phyloP scores from a whole-genome alignment of 2,329 filamentous ascomycete species.

The Xylariomycetidae sp. region DNA sequence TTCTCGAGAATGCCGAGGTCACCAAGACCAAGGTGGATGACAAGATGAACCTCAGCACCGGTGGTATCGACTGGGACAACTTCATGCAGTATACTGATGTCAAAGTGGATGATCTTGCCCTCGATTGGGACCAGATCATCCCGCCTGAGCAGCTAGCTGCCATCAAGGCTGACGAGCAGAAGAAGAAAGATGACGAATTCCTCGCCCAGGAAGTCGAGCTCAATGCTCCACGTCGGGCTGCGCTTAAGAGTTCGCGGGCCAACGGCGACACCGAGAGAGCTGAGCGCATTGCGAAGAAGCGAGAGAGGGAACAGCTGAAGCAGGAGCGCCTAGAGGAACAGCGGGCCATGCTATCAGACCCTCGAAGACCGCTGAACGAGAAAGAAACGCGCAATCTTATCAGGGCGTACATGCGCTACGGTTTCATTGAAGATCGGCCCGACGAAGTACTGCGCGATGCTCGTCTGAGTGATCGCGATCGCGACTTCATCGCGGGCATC shows the following conservation, averaged over 20 bases:
- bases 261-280: slow-evolving; percentile 53
- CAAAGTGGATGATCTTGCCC: slow-evolving; percentile 72
- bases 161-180: slow-evolving; percentile 84
- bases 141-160: slow-evolving; percentile 85
- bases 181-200: slow-evolving; percentile 75
- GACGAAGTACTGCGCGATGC: slow-evolving; percentile 86
- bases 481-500: slow-evolving; percentile 68
- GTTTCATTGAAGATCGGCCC: slow-evolving; percentile 79
- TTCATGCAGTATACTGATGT: slow-evolving; percentile 98
- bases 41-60: slow-evolving; percentile 85
- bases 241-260: slow-evolving; percentile 47
- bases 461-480: slow-evolving; percentile 74
- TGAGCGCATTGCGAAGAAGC: slow-evolving; percentile 59
- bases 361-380: slow-evolving; percentile 81
- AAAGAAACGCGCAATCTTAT: slow-evolving; percentile 92
- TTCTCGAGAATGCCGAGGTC: slow-evolving; percentile 93
- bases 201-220: slow-evolving; percentile 77
- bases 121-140: slow-evolving; percentile 98
- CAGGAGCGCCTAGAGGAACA: slow-evolving; percentile 71
- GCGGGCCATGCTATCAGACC: slow-evolving; percentile 69
- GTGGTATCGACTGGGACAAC: slow-evolving; percentile 78
- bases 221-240: slow-evolving; percentile 72
- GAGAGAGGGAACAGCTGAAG: slow-evolving; percentile 59
- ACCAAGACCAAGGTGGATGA: slow-evolving; percentile 95
- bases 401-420: slow-evolving; percentile 83